Evolutionary conservation across 2,329 filamentous ascomycete species (phyloP).

Genomic region (Penicillium concentricum): DNA sequence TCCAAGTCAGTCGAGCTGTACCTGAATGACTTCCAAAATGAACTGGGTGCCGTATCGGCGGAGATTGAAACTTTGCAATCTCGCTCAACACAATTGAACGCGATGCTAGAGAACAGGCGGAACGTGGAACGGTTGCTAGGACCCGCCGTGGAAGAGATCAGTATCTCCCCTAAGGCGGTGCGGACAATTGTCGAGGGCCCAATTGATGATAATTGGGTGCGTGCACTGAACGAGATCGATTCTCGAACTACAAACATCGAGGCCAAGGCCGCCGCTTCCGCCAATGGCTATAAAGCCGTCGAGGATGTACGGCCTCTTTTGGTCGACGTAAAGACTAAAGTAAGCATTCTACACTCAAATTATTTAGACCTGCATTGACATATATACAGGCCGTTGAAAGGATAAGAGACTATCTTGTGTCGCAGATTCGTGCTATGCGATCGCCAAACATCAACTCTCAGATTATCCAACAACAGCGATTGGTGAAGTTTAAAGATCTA

Average conservation of each 20-base stretch:
- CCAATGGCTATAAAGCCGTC: slow-evolving; percentile 68
- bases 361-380: slow-evolving; percentile 9
- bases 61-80: slow-evolving; percentile 94
- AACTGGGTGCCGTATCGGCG: slow-evolving; percentile 85
- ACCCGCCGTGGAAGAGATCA: slow-evolving; percentile 87
- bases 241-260: slow-evolving; percentile 72
- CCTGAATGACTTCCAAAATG: slow-evolving; percentile 86
- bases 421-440: slow-evolving; percentile 88
- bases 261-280: slow-evolving; percentile 60
- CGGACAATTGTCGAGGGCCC: slow-evolving; percentile 82
- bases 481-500: slow-evolving; percentile 83
- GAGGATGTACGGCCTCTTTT: slow-evolving; percentile 83
- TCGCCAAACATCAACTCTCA: slow-evolving; percentile 97
- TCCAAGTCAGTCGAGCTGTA: slow-evolving; percentile 91
- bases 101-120: slow-evolving; percentile 82
- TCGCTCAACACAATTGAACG: slow-evolving; percentile 77
- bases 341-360: slow-evolving; percentile 33
- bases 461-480: slow-evolving; percentile 90
- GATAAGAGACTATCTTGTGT: slow-evolving; percentile 89
- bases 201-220: slow-evolving; percentile 87
- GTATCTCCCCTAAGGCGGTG: slow-evolving; percentile 79
- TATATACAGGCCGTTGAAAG: slow-evolving; percentile 72
- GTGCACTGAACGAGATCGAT: slow-evolving; percentile 78
- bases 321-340: slow-evolving; percentile 79
- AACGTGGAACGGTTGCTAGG: slow-evolving; percentile 84